phyloP scores from a whole-genome alignment of 2,329 filamentous ascomycete genomes.

The Fusarium domesticum region DNA sequence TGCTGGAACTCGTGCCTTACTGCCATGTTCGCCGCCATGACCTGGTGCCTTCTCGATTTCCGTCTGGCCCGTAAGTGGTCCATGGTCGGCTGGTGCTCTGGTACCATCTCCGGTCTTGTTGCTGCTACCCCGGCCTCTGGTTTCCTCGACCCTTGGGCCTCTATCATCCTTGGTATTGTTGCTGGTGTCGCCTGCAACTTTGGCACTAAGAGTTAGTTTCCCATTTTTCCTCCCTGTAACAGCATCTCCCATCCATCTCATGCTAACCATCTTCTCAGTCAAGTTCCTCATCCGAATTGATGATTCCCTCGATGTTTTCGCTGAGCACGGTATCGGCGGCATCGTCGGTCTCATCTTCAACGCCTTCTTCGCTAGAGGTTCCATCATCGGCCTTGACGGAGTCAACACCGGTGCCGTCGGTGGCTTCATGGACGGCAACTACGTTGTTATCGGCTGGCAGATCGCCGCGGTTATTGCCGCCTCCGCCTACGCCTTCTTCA shows the following conservation, averaged over 20 bases:
- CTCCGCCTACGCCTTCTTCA: slow-evolving; percentile 66
- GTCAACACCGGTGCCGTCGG: slow-evolving; percentile 67
- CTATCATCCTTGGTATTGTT: slow-evolving; percentile 62
- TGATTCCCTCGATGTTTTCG: slow-evolving; percentile 69
- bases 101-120: slow-evolving; percentile 67
- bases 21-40: slow-evolving; percentile 85
- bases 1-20: slow-evolving; percentile 98
- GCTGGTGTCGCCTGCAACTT: slow-evolving; percentile 68
- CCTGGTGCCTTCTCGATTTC: slow-evolving; percentile 95
- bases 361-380: slow-evolving; percentile 66
- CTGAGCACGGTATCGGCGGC: slow-evolving; percentile 67
- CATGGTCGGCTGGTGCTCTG: slow-evolving; percentile 71
- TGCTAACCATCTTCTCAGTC: slow-evolving; percentile 36
- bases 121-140: slow-evolving; percentile 68
- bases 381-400: slow-evolving; percentile 71
- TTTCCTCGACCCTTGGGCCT: slow-evolving; percentile 66
- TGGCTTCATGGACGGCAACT: slow-evolving; percentile 75
- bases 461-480: slow-evolving; percentile 70
- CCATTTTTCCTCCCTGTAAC: too few species aligned
- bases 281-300: slow-evolving; percentile 64
- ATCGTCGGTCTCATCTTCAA: slow-evolving; percentile 71
- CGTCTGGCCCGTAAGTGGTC: slow-evolving; percentile 92
- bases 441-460: slow-evolving; percentile 72
- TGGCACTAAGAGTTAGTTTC: slow-evolving; percentile 53
- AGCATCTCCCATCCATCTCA: not conserved